These are phyloP conservation scores for Teunomyces kruisii DNA, from an alignment of 805 yeast species.

Conservation along the genomic window DNA sequence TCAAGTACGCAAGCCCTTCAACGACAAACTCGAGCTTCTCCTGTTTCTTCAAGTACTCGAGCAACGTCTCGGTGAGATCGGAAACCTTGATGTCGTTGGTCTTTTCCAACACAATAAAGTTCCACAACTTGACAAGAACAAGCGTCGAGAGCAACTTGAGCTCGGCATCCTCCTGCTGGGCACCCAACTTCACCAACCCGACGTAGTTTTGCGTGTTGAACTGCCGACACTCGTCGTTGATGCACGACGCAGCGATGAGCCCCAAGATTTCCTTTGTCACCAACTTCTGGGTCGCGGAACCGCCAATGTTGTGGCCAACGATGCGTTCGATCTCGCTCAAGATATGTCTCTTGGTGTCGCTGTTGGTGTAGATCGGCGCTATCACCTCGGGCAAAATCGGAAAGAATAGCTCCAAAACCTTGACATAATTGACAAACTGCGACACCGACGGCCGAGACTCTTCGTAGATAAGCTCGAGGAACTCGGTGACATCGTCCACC, in stretches of 20 bases:
- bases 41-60: constrained; percentile 9
- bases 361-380: constrained; percentile 21
- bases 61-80: constrained; percentile 11
- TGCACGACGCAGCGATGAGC: constrained; percentile 40
- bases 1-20: constrained; percentile 53
- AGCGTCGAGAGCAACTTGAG: constrained; percentile 41
- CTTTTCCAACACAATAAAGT: constrained; percentile 38
- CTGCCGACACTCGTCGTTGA: constrained; percentile 50
- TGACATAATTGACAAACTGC: constrained; percentile 21
- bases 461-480: constrained; percentile 19
- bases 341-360: constrained; percentile 16
- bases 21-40: constrained; percentile 20
- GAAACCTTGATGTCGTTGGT: constrained; percentile 4
- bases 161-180: constrained; percentile 16
- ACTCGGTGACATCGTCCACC: constrained; percentile 17
- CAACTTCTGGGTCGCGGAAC: constrained; percentile 5
- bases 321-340: constrained; percentile 3
- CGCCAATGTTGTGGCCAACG: neutral
- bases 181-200: constrained; percentile 37
- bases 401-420: constrained; percentile 22
- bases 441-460: constrained; percentile 9
- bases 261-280: constrained; percentile 14
- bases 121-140: constrained; percentile 59
- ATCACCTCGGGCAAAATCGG: constrained; percentile 27
- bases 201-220: constrained; percentile 47